Percentiles rank a stretch among this genome's conserved stretches.
These are phyloP conservation scores for Hypoxylon rubiginosum DNA, from an alignment of 2,329 filamentous ascomycete genomes.

Conservation along the genomic window DNA sequence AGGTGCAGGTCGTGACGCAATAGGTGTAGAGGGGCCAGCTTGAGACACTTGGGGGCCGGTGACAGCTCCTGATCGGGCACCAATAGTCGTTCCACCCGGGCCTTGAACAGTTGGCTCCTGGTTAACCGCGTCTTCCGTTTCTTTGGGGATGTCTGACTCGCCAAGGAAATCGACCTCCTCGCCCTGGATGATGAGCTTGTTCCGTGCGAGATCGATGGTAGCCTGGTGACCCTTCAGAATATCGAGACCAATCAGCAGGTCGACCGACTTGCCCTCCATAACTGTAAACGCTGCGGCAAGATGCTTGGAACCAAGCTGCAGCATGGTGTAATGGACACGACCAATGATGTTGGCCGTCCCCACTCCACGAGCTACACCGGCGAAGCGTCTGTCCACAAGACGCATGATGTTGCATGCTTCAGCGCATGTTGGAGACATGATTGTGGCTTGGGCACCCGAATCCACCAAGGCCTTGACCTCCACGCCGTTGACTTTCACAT, in stretches of 20 bases:
- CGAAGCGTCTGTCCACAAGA: constrained; percentile 91
- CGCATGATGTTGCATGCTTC: constrained; percentile 96
- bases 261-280: constrained; percentile 98
- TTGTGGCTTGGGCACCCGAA: constrained; percentile 96
- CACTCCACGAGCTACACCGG: constrained; percentile 91
- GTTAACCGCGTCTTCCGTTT: constrained; percentile 77
- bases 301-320: constrained; percentile 89
- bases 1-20: constrained; percentile 48
- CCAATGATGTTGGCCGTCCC: constrained; percentile 95
- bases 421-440: constrained; percentile 96
- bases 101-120: constrained; percentile 88
- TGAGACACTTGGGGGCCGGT: constrained; percentile 61
- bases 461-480: constrained; percentile 97
- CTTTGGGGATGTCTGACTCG: constrained; percentile 94
- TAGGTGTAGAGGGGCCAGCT: constrained; percentile 47
- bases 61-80: constrained; percentile 84
- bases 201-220: constrained; percentile 86
- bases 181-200: constrained; percentile 88
- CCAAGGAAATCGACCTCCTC: constrained; percentile 91
- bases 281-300: constrained; percentile 97
- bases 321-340: constrained; percentile 93
- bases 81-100: constrained; percentile 89
- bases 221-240: constrained; percentile 98
- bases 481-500: constrained; percentile 93
- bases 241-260: constrained; percentile 91